Evolutionary conservation across 2,329 filamentous ascomycete genomes (phyloP), one percentile per base, ranked within the genome.

Genomic region (Mariannaea elegans): DNA sequence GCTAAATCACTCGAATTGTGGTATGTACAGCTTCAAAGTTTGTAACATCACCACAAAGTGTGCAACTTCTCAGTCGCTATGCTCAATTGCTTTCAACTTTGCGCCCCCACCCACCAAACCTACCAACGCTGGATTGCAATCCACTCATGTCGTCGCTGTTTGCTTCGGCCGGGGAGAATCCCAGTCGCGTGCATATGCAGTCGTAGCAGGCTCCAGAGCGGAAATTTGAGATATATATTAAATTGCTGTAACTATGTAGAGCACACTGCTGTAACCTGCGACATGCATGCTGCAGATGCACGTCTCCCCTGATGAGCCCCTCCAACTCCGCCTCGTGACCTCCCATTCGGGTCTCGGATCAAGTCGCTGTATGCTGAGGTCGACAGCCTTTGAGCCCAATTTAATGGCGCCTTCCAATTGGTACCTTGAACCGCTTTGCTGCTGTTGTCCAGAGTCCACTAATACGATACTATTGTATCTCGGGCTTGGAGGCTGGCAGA

Each of bases 11-110:
- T n/a, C n/a, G n/a, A n/a, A n/a, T n/a, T n/a, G n/a, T n/a, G n/a
- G n/a, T n/a, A n/a, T n/a, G n/a, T n/a, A 38, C 34, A n/a, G 34
- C 18, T 38, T 38, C 34, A 38, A 13, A 3, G 5, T 38, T n/a
- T 13, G 14, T n/a, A n/a, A n/a, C n/a, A n/a, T n/a, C n/a, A n/a
- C n/a, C n/a, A n/a, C n/a, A n/a, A 31, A 31, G 7, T 31, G 27
- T 12, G 12, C 7, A 31, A 31, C 27, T 31, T 12, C 56, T 61
- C 44, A 48, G 61, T 59, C 58, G 27, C n/a, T n/a, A 59, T 60
- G 8, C 48, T 38, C 50, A 39, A 18, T 55, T 36, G 42, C 45
- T 56, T n/a, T 48, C 19, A 68, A 54, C 62, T 51, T 64, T 51
- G 61, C 63, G 57, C 61, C 63, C 58, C 45, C 47, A 51, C n/a